These are phyloP conservation scores for Anthracocystis panici-leucophaei DNA, from an alignment of 1,284 basidiomycete species.

Conservation along the genomic window DNA sequence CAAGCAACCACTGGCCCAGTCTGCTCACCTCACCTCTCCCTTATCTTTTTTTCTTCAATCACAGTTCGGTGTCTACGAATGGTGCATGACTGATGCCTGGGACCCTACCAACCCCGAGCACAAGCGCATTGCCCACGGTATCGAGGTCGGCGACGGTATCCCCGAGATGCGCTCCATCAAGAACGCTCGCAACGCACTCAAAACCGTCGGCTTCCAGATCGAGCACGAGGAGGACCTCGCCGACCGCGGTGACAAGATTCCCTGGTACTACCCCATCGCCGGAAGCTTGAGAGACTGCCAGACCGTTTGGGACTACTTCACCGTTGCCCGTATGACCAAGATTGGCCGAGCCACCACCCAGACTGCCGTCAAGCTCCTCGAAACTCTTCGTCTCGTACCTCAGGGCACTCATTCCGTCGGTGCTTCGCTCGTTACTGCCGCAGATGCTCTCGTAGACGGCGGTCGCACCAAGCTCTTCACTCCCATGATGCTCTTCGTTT, in stretches of 20 bases:
- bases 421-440: constrained; percentile 87
- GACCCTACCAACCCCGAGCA: constrained; percentile 87
- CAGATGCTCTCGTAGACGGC: constrained; percentile 82
- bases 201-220: constrained; percentile 87
- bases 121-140: constrained; percentile 87
- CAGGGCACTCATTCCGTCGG: constrained; percentile 94
- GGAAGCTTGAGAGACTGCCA: constrained; percentile 92
- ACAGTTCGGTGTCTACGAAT: constrained; percentile 96
- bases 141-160: constrained; percentile 88
- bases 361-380: constrained; percentile 81
- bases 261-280: constrained; percentile 97
- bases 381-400: constrained; percentile 83
- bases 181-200: constrained; percentile 81
- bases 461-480: constrained; percentile 82
- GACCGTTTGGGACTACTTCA: constrained; percentile 84
- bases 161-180: constrained; percentile 91
- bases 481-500: constrained; percentile 66
- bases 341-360: constrained; percentile 89
- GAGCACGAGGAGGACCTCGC: constrained; percentile 95
- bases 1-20: background rate
- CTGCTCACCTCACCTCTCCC: background rate
- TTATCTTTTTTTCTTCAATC: background rate
- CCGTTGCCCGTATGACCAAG: constrained; percentile 77
- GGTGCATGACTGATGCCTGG: constrained; percentile 98
- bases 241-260: constrained; percentile 80